These are phyloP conservation scores for Flammula alnicola DNA, from an alignment of 1,284 basidiomycete genomes.

Conservation along the genomic window DNA sequence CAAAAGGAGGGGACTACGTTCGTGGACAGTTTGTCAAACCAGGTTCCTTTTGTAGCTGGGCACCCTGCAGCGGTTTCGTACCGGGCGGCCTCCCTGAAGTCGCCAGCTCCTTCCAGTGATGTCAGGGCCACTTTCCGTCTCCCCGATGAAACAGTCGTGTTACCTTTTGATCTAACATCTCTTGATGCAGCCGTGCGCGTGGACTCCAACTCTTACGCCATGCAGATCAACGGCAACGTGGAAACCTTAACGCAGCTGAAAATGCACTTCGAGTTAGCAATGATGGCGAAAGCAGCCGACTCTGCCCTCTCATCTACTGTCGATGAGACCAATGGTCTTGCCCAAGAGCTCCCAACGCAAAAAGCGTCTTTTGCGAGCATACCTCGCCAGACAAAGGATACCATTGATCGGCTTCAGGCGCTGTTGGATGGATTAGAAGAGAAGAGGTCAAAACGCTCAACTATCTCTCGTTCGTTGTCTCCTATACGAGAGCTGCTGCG, in stretches of 20 bases:
- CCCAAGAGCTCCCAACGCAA: slow-evolving; percentile 38
- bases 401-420: slow-evolving; percentile 14
- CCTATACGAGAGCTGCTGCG: slow-evolving; percentile 55
- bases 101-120: background rate
- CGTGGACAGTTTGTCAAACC: slow-evolving; percentile 47
- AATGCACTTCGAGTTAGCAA: slow-evolving; percentile 54
- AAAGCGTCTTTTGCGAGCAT: slow-evolving; percentile 19
- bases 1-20: slow-evolving; percentile 51
- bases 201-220: slow-evolving; percentile 71
- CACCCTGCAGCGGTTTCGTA: slow-evolving; percentile 23
- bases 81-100: slow-evolving; percentile 4
- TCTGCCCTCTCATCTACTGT: slow-evolving; percentile 38
- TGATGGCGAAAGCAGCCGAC: slow-evolving; percentile 60
- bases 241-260: slow-evolving; percentile 53
- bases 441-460: slow-evolving; percentile 30
- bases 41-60: slow-evolving; percentile 57
- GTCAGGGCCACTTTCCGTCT: slow-evolving; percentile 5
- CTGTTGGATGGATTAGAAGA: slow-evolving; percentile 17
- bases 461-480: slow-evolving; percentile 53
- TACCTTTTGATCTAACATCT: slow-evolving; percentile 62
- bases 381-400: slow-evolving; percentile 11
- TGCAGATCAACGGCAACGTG: slow-evolving; percentile 61
- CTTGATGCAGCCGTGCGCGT: slow-evolving; percentile 72
- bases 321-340: slow-evolving; percentile 43
- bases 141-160: slow-evolving; percentile 38